Evolutionary conservation across 169 alveolate species (phyloP), one percentile per base, ranked within the genome.

Genomic region (Cryptosporidium felis): DNA sequence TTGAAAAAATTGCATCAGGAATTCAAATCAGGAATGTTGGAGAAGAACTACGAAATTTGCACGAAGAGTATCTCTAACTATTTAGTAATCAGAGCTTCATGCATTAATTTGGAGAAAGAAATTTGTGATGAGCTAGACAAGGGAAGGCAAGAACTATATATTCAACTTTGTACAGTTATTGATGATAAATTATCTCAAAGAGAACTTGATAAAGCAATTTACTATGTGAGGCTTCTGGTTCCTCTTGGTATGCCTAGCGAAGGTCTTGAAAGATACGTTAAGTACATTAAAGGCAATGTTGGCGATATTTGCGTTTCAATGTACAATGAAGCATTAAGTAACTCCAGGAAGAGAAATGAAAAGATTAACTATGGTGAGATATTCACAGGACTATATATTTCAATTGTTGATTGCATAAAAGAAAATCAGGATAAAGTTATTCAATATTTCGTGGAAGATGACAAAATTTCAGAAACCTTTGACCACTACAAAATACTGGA

Each of bases 231-330:
- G n/a, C 41, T 74, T 18, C 56, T 74, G 34, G 67, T 74, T 28
- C 85, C 85, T 34, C 21, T 74, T 5, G 85, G 85, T 16, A 53
- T 49, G 23, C 59, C 85, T 14, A 18, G 38, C n/a, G 85, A 74
- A 42, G 85, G 85, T 4, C 60, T 74, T 16, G 60, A 56, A n/a
- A 74, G 63, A 34, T 74, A 74, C 30, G 38, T 74, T 21, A 74
- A 38, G 26, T 74, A 49, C 38, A 51, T 53, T 14, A 74, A 60
- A 58, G 85, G 66, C 4, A 74, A 74, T 56, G 56, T 74, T 2
- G 56, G 62, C 14, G 85, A 74, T 38, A 36, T 34, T 1, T 74
- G 85, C 30, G 44, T 74, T 32, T 26, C 65, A 53, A 53, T 53
- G 44, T 74, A 74, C 30, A 74, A 74, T 38, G 67, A 53, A 53